These are phyloP conservation scores for Oryza brachyantha DNA, from an alignment of 176 grass and related monocot genomes.

Conservation along the genomic window DNA sequence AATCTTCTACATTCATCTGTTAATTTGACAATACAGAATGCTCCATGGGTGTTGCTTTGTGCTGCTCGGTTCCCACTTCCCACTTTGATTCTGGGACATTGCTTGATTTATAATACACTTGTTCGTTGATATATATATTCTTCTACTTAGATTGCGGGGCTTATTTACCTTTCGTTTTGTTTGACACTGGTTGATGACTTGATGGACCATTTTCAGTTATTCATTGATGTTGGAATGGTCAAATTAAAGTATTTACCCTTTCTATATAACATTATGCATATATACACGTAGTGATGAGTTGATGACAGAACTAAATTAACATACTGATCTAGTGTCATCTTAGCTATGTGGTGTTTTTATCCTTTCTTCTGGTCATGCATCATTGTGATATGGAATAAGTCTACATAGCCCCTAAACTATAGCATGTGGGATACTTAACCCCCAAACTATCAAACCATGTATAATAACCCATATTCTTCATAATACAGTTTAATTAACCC, in stretches of 20 bases:
- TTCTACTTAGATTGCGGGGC: neutral
- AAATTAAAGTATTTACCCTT: neutral
- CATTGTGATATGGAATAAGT: too few relatives aligned
- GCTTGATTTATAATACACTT: constrained; percentile 7
- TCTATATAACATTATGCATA: neutral
- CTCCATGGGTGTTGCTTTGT: constrained; percentile 6
- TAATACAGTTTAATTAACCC: too few relatives aligned
- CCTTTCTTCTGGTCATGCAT: too few relatives aligned
- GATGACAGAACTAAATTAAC: neutral
- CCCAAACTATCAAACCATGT: too few relatives aligned
- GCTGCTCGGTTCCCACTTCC: constrained; percentile 1
- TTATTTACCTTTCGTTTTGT: neutral
- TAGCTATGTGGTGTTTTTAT: neutral
- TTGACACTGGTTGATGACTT: neutral
- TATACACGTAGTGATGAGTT: neutral
- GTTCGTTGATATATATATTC: neutral
- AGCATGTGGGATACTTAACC: too few relatives aligned
- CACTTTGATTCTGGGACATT: neutral
- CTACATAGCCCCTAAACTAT: too few relatives aligned
- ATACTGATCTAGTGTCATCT: neutral
- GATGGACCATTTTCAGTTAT: neutral
- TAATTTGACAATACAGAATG: constrained; percentile 16
- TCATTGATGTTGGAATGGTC: neutral
- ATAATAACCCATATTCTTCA: too few relatives aligned
- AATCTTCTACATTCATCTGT: neutral